Conservation (phyloP, 495 filamentous ascomycete genomes). For the Copromyces sp. region DNA sequence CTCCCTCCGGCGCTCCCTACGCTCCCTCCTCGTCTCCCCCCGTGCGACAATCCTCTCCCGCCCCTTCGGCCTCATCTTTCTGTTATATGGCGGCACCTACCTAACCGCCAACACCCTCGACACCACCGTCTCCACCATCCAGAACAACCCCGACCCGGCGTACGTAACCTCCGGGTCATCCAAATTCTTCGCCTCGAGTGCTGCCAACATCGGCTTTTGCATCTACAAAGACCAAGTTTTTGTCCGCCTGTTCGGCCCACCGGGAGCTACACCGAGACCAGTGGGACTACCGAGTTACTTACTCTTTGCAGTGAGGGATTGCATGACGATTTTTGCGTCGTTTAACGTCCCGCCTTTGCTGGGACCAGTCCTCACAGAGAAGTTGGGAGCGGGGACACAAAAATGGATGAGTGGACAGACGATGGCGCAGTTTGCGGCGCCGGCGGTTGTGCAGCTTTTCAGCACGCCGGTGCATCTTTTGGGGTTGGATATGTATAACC, state of each 20-base stretch:
- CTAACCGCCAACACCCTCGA: constrained; percentile 83
- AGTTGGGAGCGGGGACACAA: constrained; percentile 39
- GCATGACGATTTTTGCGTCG: constrained; percentile 82
- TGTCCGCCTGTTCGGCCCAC: constrained; percentile 67
- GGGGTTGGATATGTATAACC: constrained; percentile 83
- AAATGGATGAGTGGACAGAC: constrained; percentile 36
- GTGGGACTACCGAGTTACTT: constrained; percentile 55
- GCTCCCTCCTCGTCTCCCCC: constrained; percentile 55
- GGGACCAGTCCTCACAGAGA: constrained; percentile 50
- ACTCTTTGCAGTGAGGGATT: constrained; percentile 78
- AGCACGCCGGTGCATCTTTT: constrained; percentile 83
- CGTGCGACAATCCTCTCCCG: constrained; percentile 62
- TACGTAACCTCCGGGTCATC: constrained; percentile 58
- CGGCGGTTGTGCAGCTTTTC: constrained; percentile 68
- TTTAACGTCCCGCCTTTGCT: constrained; percentile 84
- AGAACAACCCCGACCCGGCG: constrained; percentile 37
- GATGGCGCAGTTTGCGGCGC: constrained; percentile 70
- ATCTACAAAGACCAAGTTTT: constrained; percentile 90
- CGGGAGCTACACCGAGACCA: constrained; percentile 36
- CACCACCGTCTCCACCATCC: constrained; percentile 61
- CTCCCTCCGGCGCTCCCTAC: constrained; percentile 56
- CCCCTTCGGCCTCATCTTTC: constrained; percentile 79
- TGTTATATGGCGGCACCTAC: constrained; percentile 86
- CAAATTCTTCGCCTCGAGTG: constrained; percentile 75
- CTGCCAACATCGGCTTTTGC: constrained; percentile 84